Conservation (phyloP, 768 basidiomycete genomes). For the Phanerochaete carnosa region DNA sequence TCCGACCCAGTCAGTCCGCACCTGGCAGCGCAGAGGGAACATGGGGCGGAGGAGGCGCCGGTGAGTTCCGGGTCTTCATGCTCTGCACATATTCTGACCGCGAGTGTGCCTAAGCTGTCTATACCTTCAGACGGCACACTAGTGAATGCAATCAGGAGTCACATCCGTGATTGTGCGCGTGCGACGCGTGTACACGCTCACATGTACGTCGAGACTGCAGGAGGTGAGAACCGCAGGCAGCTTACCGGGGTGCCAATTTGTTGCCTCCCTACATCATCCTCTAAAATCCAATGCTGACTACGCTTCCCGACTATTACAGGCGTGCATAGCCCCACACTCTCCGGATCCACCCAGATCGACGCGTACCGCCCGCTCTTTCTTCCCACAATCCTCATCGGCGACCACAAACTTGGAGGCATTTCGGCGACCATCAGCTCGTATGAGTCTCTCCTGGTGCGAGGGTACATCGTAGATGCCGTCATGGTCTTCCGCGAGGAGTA, state of each 20-base stretch:
- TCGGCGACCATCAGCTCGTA: constrained; percentile 90
- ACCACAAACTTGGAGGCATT: constrained; percentile 90
- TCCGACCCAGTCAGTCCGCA: constrained; percentile 93
- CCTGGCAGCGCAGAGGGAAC: constrained; percentile 64
- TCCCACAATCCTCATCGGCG: constrained; percentile 84
- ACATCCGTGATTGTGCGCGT: constrained; percentile 55
- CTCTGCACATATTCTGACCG: background rate
- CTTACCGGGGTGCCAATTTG: background rate
- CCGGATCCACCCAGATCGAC: constrained; percentile 81
- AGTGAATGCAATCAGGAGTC: constrained; percentile 56
- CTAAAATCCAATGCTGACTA: background rate
- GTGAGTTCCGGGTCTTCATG: background rate
- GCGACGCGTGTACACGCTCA: constrained; percentile 34
- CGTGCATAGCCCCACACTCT: constrained; percentile 86
- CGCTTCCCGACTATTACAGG: constrained; percentile 42
- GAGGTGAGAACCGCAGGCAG: constrained; percentile 56
- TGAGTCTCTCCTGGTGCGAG: constrained; percentile 87
- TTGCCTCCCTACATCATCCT: background rate
- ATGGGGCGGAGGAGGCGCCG: constrained; percentile 19
- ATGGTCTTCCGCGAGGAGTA: constrained; percentile 83
- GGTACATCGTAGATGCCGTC: constrained; percentile 83
- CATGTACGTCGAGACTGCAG: constrained; percentile 92
- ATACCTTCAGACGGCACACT: constrained; percentile 67
- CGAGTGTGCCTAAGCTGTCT: constrained; percentile 18
- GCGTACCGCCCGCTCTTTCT: constrained; percentile 84